Base-by-base conservation (phyloP, 176 grass and related monocot genomes). In the Bolboschoenus planiculmis region DNA sequence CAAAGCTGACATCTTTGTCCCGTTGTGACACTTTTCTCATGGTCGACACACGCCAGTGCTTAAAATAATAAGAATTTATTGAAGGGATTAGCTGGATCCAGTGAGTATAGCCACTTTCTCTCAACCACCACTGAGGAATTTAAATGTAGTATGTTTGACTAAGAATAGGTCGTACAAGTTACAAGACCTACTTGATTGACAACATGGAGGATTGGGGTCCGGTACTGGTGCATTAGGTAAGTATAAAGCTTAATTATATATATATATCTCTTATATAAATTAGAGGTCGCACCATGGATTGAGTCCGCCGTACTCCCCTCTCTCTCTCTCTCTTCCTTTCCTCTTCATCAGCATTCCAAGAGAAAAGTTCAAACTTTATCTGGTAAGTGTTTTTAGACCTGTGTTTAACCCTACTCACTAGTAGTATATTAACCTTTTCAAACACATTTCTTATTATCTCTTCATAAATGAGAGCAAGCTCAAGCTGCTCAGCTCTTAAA, bases 41-140 rank as follows among this genome's bases (percentile, higher is more conserved):
- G 86, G 82, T 48, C 8, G 54, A 24, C 89, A 91, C 86, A 84
- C 86, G 84, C 83, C 53, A 67, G 7, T 35, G 53, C 34, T 76
- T 75, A 71, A 39, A 33, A 57, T 85, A 85, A 46, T 75, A 37
- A 26, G 16, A 7, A 60, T 44, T 55, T 75, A 64, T 31, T 79
- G 2, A 18, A 5, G 60, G 18, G 21, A 42, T 80, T 67, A 37
- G 42, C 50, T 65, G 57, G 82, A 67, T 84, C 18, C 61, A 74
- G 23, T 81, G 78, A 86, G 39, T 58, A 1, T n/a, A 26, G 37
- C 15, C 3, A 59, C 35, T 59, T 35, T 39, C 10, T 50, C 26
- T 34, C 33, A 80, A 59, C 78, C 35, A 39, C 78, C 23, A 23
- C n/a, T n/a, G n/a, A 40, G 4, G 40, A 51, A n/a, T 57, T 80